Base-by-base conservation (phyloP, 495 filamentous ascomycete genomes). In the Daldinia caldariorum region DNA sequence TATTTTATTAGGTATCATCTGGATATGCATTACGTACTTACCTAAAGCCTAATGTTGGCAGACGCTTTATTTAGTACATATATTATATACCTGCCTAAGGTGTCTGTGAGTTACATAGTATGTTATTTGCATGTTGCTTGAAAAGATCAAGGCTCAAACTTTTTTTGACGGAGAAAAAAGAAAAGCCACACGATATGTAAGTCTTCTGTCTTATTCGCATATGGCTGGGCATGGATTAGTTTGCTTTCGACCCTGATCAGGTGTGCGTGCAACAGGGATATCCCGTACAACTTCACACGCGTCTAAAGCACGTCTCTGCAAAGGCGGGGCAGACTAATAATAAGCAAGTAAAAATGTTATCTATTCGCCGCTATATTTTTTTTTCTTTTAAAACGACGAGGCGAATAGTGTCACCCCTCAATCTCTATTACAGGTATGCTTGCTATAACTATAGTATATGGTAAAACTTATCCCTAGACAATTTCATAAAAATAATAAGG, bases 251-350 rank as follows among this genome's bases (percentile, higher is more conserved):
- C 32, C 53, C 37, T 49, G 59, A 55, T 63, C 66, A 69, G 66
- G 58, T 63, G 64, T 67, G 18, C 20, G 49, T 61, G 31, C 32
- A 47, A 26, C 64, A 67, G 64, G 64, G 64, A 61, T 67, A 56
- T 39, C 29, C 56, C 57, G 12, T 49, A 54, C 50, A 56, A 22
- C 38, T 29, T 18, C 32, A 4, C 35, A 37, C 38, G 18, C 34
- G 18, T 54, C 45, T 63, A 63, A 63, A 63, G 66, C 60, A 69
- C 58, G 13, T 29, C 32, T 62, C 55, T 59, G 45, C 49, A 47
- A 60, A 64, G 55, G 66, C 47, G 60, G 66, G 66, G 66, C 47
- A 22, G 20, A 9, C 43, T 47, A 10, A 26, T 26, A 26, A 26
- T 26, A 26, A 47, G 9, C 43, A 47, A 9, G 43, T 47, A 18